Percentiles rank a stretch among this genome's conserved stretches.
phyloP scores from a whole-genome alignment of 306 rosid species.

The Malus sieversii region DNA sequence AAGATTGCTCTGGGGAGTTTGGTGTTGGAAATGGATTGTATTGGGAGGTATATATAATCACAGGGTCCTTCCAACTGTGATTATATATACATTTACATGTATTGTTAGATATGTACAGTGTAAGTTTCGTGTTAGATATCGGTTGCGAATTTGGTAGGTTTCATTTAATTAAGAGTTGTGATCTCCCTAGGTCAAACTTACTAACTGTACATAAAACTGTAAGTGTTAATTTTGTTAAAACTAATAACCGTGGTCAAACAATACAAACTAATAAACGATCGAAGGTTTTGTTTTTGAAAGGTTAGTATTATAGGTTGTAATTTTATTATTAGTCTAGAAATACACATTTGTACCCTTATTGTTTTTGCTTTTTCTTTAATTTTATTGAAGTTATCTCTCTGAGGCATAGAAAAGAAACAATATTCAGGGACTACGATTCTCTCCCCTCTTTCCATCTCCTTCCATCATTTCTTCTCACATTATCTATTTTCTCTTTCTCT shows the following conservation, averaged over 20 bases:
- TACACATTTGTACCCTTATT: no score
- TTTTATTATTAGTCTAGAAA: no score
- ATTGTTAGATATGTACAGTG: background rate
- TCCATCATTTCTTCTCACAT: no score
- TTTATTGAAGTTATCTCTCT: no score
- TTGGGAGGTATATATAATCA: background rate
- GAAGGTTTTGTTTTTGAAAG: no score
- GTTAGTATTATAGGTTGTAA: no score
- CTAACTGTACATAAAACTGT: background rate
- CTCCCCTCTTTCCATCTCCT: no score
- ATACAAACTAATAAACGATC: background rate
- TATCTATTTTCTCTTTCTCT: no score
- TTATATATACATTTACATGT: background rate
- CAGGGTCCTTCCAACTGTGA: background rate
- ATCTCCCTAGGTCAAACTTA: background rate
- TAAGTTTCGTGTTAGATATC: background rate
- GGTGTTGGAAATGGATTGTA: background rate
- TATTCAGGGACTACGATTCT: no score
- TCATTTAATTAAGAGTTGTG: background rate
- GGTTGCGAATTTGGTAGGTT: background rate
- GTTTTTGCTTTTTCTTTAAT: no score
- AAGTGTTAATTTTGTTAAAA: background rate
- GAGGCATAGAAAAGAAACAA: no score
- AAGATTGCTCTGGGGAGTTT: background rate
- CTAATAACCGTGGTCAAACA: background rate